phyloP scores from a whole-genome alignment of 176 grass and related monocot genomes.

The Metroxylon sagu region DNA sequence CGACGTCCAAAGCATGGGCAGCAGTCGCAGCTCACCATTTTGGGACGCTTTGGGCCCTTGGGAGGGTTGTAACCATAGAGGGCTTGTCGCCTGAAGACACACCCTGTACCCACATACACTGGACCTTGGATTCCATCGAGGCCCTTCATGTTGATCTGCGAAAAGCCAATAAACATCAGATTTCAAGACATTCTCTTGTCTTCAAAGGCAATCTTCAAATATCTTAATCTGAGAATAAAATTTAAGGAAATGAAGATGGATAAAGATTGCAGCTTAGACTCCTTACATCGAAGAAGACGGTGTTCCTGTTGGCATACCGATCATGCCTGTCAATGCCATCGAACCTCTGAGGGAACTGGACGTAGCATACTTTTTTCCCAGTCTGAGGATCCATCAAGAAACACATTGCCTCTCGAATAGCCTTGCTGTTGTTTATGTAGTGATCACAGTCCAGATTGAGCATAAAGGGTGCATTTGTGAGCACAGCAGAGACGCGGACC shows the following conservation, averaged over 20 bases:
- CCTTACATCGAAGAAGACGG: conserved; percentile 95
- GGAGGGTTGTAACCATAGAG: conserved; percentile 98
- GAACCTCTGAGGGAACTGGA: conserved; percentile 99
- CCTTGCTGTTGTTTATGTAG: conserved; percentile 99
- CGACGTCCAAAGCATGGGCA: conserved; percentile 88
- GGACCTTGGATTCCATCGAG: conserved; percentile 94
- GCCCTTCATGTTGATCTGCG: conserved; percentile 98
- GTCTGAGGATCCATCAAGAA: conserved; percentile 97
- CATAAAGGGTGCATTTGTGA: conserved; percentile 94
- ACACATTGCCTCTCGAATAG: conserved; percentile 90
- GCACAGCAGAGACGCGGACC: conserved; percentile 94
- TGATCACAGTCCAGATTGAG: conserved; percentile 98
- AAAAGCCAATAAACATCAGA: neutral
- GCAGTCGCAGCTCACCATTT: conserved; percentile 96
- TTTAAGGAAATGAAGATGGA: too few species aligned
- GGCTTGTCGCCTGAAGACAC: conserved; percentile 89
- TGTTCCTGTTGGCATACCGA: conserved; percentile 94
- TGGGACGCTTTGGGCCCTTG: conserved; percentile 79
- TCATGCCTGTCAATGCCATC: conserved; percentile 89
- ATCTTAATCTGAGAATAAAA: too few species aligned
- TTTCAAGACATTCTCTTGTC: too few species aligned
- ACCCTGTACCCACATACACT: conserved; percentile 89
- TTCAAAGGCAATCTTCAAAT: too few species aligned
- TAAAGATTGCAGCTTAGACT: too few species aligned
- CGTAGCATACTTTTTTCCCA: conserved; percentile 83